Evolutionary conservation across 164 flowering plant genomes (phyloP), one percentile per base, ranked within the genome.

Genomic region (Aristolochia fimbriata): DNA sequence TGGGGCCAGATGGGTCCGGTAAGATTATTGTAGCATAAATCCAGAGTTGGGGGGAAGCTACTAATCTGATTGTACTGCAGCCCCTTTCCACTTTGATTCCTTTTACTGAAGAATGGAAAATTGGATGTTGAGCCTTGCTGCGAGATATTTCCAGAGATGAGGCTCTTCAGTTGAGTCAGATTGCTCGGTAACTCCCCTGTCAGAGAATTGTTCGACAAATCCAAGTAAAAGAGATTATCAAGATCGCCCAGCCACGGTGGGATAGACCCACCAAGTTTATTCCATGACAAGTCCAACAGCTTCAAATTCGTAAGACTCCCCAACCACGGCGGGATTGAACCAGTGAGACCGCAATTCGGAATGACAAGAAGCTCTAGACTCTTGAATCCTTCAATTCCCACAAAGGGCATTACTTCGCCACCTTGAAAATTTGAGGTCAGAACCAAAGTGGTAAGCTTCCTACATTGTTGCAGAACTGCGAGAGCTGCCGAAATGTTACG

Each of bases 221-320:
- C 97, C 77, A 90, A 69, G 73, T 87, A 90, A 66, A 87, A 87
- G 57, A 90, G 69, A 47, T 55, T 68, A 61, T 85, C 84, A 84
- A 85, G 73, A 65, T 75, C 61, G 46, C 88, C 92, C 60, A 87
- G 71, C 88, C 91, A 84, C 1, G 74, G 59, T 43, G 97, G 97
- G 58, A 90, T 80, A 24, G 57, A 59, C 9, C 92, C 97, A 65
- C 61, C 54, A 51, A 90, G 62, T 49, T 49, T 78, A 62, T 90
- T 90, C 93, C 88, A 87, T 0, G 95, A 90, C 70, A 90, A 64
- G 74, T 90, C 97, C 37, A 90, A 80, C 41, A 87, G 83, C 57
- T 76, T 60, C 45, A 90, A 65, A 70, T 70, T 81, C 54, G 48
- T 64, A 68, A 86, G 80, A 43, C 63, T 70, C 57, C 45, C 47